phyloP scores from a whole-genome alignment of 345 rosid genomes.

The Pistacia integerrima region DNA sequence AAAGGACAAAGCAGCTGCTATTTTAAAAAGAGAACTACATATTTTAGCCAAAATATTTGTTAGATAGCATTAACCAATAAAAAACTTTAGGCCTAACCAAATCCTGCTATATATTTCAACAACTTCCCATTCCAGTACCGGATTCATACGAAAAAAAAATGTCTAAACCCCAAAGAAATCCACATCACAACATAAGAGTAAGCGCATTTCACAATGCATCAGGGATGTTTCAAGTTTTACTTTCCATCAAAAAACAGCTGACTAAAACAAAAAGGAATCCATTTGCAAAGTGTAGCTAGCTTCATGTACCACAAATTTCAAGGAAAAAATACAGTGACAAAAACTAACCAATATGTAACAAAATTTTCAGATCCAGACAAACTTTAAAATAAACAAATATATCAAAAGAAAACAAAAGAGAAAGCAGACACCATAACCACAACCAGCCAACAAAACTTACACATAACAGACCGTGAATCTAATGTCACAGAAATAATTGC shows the following conservation, averaged over 20 bases:
- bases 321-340: background rate
- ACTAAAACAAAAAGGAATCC: background rate
- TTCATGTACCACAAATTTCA: background rate
- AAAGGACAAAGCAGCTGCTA: background rate
- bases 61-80: background rate
- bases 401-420: background rate
- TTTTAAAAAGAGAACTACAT: background rate
- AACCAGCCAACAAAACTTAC: too few species aligned
- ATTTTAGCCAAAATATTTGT: background rate
- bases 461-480: too few species aligned
- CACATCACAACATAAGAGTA: background rate
- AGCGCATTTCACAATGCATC: background rate
- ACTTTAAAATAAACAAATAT: too few species aligned
- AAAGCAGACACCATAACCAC: background rate
- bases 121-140: background rate
- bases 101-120: background rate
- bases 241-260: background rate
- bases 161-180: background rate
- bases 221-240: background rate
- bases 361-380: background rate
- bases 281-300: background rate
- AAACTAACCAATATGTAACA: background rate
- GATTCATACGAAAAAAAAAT: background rate
- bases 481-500: background rate
- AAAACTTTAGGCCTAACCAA: background rate